Base-by-base conservation (phyloP, 371 early-diverging fungal genomes). In the Lichtheimia ramosa region DNA sequence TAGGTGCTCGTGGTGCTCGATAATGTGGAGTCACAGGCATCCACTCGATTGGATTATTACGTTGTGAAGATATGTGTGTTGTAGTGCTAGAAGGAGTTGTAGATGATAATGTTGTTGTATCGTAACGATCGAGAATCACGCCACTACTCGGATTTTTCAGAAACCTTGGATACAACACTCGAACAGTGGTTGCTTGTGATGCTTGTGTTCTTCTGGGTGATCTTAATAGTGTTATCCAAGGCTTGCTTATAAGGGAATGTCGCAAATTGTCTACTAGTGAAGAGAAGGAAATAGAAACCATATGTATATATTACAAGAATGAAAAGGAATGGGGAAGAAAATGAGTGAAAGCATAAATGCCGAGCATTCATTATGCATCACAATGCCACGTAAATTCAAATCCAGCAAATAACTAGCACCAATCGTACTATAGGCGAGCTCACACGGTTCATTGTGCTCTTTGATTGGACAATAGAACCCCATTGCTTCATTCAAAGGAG, bases 1-100 rank as follows among this genome's bases (percentile, higher is more conserved):
- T 83, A n/a, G 93, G 92, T 48, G 91, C 81, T 23, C 90, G 77
- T 6, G 93, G 92, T 13, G 93, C 86, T 52, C 79, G 65, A 70
- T 92, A 92, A 18, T 73, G 67, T 2, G 91, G 77, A 24, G 75
- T 79, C 7, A 90, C 75, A 8, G 86, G 89, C 67, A 81, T 64
- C 60, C 2, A 70, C 24, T 5, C 70, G 18, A 21, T 21, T 0
- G n/a, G n/a, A 16, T 46, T 46, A 46, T 46, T n/a, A n/a, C n/a
- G 5, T 14, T 14, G n/a, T 5, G 6, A 43, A 18, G 43, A 18
- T 43, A 2, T 46, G 15, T 46, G n/a, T 4, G 16, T 46, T n/a
- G 46, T 13, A 46, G 46, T 14, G 2, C 3, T 7, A 6, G 34
- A 34, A 21, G 21, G 21, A 16, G 46, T 46, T 46, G 34, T 8